Conservation (phyloP, 805 yeast genomes). For the Kluyveromyces siamensis region DNA sequence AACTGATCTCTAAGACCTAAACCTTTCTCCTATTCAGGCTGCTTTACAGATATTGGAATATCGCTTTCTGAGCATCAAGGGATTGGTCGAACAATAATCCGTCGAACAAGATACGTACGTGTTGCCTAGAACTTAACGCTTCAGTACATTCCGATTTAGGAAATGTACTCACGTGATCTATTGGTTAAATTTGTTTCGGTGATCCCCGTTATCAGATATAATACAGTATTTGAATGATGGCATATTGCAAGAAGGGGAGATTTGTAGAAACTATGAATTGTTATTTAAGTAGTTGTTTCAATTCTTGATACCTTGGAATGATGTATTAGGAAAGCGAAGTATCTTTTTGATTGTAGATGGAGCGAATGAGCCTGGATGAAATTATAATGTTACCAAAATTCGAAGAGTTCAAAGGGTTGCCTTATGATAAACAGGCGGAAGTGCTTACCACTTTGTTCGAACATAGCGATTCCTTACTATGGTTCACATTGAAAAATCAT, state of each 20-base stretch:
- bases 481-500: conserved; percentile 9
- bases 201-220: not conserved
- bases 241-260: too few species aligned
- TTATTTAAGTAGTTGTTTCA: not conserved
- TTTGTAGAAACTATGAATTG: too few species aligned
- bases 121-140: not conserved
- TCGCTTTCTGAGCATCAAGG: too few species aligned
- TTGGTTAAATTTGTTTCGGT: not conserved
- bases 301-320: too few species aligned
- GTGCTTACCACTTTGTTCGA: conserved; percentile 15
- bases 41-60: too few species aligned
- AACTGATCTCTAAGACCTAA: not conserved
- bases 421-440: conserved; percentile 6
- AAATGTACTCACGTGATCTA: not conserved
- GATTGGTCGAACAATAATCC: too few species aligned
- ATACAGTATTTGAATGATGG: not conserved
- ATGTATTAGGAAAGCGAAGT: too few species aligned
- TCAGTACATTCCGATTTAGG: not conserved
- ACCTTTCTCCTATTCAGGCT: too few species aligned
- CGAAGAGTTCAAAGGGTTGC: conserved; percentile 2
- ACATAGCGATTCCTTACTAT: conserved; percentile 13
- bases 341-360: too few species aligned
- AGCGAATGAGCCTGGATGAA: not conserved
- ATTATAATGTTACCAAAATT: conserved; percentile 3
- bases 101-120: too few species aligned